Conservation (phyloP, 2,329 filamentous ascomycete genomes). For the Paecilomyces fulvus region DNA sequence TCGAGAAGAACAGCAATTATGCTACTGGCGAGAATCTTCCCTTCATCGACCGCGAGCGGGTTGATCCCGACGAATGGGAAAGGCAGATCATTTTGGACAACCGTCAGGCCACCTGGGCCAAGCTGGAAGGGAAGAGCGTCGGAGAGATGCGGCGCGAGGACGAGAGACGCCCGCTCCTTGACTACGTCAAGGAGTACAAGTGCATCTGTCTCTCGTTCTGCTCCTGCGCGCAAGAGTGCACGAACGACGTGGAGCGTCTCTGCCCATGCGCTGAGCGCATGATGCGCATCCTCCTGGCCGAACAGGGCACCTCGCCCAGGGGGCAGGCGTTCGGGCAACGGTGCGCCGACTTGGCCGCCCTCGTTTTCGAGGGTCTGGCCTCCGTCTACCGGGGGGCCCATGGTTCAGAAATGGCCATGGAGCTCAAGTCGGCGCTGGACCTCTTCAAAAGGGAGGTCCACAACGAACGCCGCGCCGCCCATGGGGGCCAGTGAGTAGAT, state of each 20-base stretch:
- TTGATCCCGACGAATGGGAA: slow-evolving; percentile 14
- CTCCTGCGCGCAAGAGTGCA: slow-evolving; percentile 26
- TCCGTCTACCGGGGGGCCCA: slow-evolving; percentile 13
- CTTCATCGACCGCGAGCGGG: slow-evolving; percentile 13
- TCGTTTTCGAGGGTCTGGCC: slow-evolving; percentile 23
- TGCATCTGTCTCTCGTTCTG: slow-evolving; percentile 29
- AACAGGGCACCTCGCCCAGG: slow-evolving; percentile 10
- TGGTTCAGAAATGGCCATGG: slow-evolving; percentile 12
- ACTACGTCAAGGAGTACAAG: slow-evolving; percentile 22
- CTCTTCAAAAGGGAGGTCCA: slow-evolving; percentile 22
- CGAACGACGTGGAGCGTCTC: slow-evolving; percentile 15
- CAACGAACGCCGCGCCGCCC: slow-evolving; percentile 15
- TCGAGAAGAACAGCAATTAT: slow-evolving; percentile 8
- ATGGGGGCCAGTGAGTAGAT: not conserved
- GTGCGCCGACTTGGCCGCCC: slow-evolving; percentile 19
- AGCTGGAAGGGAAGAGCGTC: slow-evolving; percentile 24
- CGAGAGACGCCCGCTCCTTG: slow-evolving; percentile 13
- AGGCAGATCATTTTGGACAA: slow-evolving; percentile 20
- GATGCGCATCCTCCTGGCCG: slow-evolving; percentile 21
- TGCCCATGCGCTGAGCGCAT: slow-evolving; percentile 31
- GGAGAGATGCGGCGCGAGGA: slow-evolving; percentile 26
- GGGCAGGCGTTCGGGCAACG: slow-evolving; percentile 13
- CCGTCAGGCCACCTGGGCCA: slow-evolving; percentile 24
- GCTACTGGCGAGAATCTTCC: slow-evolving; percentile 12
- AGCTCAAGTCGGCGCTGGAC: slow-evolving; percentile 16